These are phyloP conservation scores for Aspergillus kassunensis DNA, from an alignment of 495 filamentous ascomycete species.

Conservation along the genomic window DNA sequence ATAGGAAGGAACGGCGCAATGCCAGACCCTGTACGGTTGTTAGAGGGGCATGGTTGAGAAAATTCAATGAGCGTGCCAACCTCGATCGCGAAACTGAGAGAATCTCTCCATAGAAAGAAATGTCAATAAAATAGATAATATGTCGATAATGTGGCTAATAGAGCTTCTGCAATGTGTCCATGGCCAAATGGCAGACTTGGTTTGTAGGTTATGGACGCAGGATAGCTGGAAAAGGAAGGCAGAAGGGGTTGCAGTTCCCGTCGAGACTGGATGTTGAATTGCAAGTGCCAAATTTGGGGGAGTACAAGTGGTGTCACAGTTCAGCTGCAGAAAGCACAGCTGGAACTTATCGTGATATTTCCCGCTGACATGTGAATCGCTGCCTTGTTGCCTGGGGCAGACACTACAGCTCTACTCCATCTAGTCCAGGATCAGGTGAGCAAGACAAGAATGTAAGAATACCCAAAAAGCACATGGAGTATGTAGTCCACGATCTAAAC, in stretches of 20 bases:
- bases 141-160: not conserved
- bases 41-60: not conserved
- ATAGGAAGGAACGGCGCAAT: conserved; percentile 94
- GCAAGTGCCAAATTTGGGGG: not conserved
- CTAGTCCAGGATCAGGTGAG: no score
- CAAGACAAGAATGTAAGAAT: no score
- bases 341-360: not conserved
- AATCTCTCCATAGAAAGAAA: conserved; percentile 81
- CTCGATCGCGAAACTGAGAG: conserved; percentile 91
- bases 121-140: not conserved
- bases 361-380: conserved; percentile 7
- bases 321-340: not conserved
- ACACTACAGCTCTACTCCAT: no score
- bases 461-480: no score
- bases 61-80: conserved; percentile 39
- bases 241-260: not conserved
- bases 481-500: no score
- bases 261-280: not conserved
- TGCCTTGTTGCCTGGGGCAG: conserved; percentile 11
- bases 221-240: not conserved
- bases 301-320: no score
- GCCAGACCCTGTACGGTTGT: conserved; percentile 68
- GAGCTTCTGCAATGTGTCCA: not conserved
- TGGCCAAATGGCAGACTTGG: not conserved
- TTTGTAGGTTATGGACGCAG: not conserved